Conservation (phyloP, 208 protist species). For the Trypanosoma brucei region DNA sequence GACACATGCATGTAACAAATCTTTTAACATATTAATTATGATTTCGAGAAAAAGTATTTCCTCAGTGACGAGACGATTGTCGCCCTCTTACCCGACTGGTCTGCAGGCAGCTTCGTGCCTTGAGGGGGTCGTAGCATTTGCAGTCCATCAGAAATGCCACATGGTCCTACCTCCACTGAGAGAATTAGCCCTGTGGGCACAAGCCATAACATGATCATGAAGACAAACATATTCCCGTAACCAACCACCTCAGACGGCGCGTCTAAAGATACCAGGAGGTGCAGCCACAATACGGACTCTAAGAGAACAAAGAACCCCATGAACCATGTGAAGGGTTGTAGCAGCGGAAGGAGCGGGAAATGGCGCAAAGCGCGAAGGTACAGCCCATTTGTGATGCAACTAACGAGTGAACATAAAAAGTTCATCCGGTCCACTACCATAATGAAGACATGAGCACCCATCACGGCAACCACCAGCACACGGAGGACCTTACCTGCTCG, state of each 20-base stretch:
- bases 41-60: no score
- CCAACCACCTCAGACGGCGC: neutral
- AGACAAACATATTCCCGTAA: conserved; percentile 20
- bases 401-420: conserved; percentile 44
- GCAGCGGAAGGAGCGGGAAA: conserved; percentile 42
- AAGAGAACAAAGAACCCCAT: conserved; percentile 24
- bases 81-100: no score
- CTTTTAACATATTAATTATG: no score
- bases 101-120: neutral
- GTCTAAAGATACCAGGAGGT: conserved; percentile 16
- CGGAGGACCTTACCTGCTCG: conserved; percentile 29
- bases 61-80: no score
- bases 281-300: conserved; percentile 53
- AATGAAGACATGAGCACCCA: conserved; percentile 35
- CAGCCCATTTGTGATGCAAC: conserved; percentile 39
- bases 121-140: conserved; percentile 5
- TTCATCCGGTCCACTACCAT: conserved; percentile 45
- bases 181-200: conserved; percentile 47
- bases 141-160: no score
- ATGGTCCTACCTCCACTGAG: conserved; percentile 38
- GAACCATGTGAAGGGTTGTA: conserved; percentile 25
- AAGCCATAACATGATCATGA: conserved; percentile 62
- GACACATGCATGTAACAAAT: no score
- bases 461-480: conserved; percentile 28
- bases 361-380: conserved; percentile 35